phyloP scores from a whole-genome alignment of 2,329 filamentous ascomycete genomes.

The Volutella citrinella region DNA sequence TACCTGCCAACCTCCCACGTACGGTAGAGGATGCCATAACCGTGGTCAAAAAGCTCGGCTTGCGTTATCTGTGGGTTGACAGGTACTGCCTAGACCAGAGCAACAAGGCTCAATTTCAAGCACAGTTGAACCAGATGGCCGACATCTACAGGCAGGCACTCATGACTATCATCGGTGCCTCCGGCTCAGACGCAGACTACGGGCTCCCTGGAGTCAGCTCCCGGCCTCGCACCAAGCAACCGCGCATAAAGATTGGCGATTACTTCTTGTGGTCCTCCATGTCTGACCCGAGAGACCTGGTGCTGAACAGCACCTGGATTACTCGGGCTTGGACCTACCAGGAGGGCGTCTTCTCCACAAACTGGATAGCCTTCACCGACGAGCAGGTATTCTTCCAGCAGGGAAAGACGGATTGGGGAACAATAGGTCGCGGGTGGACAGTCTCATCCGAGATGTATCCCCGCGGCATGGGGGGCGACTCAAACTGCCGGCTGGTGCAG shows the following conservation, averaged over 20 bases:
- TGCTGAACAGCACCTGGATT: slow-evolving; percentile 6
- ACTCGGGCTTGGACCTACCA: slow-evolving; percentile 11
- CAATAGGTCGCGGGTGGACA: slow-evolving; percentile 9
- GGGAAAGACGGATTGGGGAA: slow-evolving; percentile 9
- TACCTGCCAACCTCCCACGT: slow-evolving; percentile 3
- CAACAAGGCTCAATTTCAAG: slow-evolving; percentile 7
- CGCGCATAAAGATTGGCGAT: slow-evolving; percentile 6
- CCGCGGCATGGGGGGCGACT: slow-evolving; percentile 1
- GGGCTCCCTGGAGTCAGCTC: slow-evolving; percentile 8
- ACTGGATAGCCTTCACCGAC: slow-evolving; percentile 11
- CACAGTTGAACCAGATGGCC: slow-evolving; percentile 10
- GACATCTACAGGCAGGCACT: slow-evolving; percentile 12
- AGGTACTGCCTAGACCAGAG: slow-evolving; percentile 11
- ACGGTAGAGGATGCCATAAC: slow-evolving; percentile 11
- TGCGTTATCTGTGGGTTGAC: slow-evolving; percentile 11
- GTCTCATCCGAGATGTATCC: slow-evolving; percentile 10
- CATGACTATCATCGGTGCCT: slow-evolving; percentile 5
- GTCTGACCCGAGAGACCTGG: slow-evolving; percentile 5
- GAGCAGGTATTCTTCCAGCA: slow-evolving; percentile 11
- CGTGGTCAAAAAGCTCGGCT: slow-evolving; percentile 8
- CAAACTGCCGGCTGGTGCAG: slow-evolving; percentile 5
- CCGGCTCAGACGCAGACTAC: slow-evolving; percentile 10
- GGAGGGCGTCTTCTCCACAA: slow-evolving; percentile 8
- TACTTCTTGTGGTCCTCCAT: slow-evolving; percentile 11
- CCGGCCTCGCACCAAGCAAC: slow-evolving; percentile 5